A percentile compares a stretch with the other conserved stretches of the same genome.
Evolutionary conservation across 73 alveolate species (phyloP).

Genomic region (Paramecium tetraurelia): DNA sequence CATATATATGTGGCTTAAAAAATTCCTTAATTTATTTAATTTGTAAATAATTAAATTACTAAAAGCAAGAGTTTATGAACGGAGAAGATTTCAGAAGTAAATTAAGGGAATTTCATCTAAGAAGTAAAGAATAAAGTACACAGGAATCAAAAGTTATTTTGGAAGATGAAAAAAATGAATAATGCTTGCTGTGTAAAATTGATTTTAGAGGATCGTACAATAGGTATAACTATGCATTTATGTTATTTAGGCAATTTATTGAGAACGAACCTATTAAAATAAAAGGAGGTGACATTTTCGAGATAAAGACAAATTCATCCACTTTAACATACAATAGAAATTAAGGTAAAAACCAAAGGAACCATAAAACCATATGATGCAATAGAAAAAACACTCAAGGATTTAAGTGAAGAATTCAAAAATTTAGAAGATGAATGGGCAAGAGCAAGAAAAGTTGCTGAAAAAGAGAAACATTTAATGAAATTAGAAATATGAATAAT

Average conservation of each 20-base stretch:
- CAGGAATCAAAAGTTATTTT: not conserved
- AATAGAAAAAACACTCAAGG: not conserved
- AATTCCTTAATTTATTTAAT: too few relatives aligned
- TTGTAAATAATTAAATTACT: not conserved
- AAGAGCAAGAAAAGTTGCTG: not conserved
- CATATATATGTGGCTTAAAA: too few relatives aligned
- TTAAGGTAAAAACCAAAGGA: not conserved
- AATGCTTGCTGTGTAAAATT: not conserved
- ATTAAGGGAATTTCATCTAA: conserved; percentile 17
- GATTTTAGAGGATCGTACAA: not conserved
- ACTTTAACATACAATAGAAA: not conserved
- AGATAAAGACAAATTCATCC: not conserved
- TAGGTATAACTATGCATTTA: not conserved
- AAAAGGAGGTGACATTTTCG: not conserved
- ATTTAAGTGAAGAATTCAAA: not conserved
- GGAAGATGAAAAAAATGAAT: conserved; percentile 36
- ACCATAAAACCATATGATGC: not conserved
- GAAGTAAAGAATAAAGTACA: not conserved
- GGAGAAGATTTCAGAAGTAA: conserved; percentile 42
- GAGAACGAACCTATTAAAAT: not conserved
- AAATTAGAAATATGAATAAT: conserved; percentile 5
- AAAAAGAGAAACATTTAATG: not conserved
- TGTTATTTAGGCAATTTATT: not conserved
- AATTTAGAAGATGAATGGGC: conserved; percentile 37
- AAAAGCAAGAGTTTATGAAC: not conserved